Conservation (phyloP, 495 filamentous ascomycete species). For the Penicillium pulvis region DNA sequence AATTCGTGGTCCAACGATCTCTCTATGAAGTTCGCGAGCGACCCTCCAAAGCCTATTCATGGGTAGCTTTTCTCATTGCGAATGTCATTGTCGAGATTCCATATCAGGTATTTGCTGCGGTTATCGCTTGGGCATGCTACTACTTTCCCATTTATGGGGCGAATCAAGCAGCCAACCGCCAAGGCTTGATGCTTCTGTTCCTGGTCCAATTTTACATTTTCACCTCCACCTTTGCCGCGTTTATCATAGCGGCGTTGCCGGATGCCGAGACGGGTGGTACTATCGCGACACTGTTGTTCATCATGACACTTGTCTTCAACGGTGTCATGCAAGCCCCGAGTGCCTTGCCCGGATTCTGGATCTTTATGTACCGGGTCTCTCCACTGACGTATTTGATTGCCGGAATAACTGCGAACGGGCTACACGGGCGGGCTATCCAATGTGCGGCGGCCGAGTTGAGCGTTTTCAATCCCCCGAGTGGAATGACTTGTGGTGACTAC, state of each 20-base stretch:
- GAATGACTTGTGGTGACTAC: slow-evolving; percentile 61
- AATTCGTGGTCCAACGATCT: slow-evolving; percentile 61
- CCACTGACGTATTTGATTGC: slow-evolving; percentile 68
- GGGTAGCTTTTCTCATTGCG: slow-evolving; percentile 58
- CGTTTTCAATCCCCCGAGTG: slow-evolving; percentile 53
- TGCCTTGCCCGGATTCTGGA: slow-evolving; percentile 64
- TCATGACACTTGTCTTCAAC: slow-evolving; percentile 62
- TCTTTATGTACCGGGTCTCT: slow-evolving; percentile 68
- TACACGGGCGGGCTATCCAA: slow-evolving; percentile 58
- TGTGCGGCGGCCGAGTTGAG: slow-evolving; percentile 66
- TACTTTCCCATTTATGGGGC: slow-evolving; percentile 62
- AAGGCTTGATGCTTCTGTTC: slow-evolving; percentile 54
- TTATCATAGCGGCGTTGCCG: slow-evolving; percentile 51
- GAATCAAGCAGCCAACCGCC: slow-evolving; percentile 38
- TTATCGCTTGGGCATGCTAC: slow-evolving; percentile 56
- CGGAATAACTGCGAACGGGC: slow-evolving; percentile 59
- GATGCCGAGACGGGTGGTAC: slow-evolving; percentile 58
- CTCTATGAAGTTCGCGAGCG: slow-evolving; percentile 67
- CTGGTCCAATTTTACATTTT: slow-evolving; percentile 57
- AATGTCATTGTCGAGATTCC: slow-evolving; percentile 17
- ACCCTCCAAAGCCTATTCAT: slow-evolving; percentile 64
- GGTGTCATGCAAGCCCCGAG: slow-evolving; percentile 54
- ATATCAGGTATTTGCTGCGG: slow-evolving; percentile 37
- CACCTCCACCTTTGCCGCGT: slow-evolving; percentile 67
- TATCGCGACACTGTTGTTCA: slow-evolving; percentile 62